These are phyloP conservation scores for Hypericum androsaemum DNA, from an alignment of 345 rosid species.

Conservation along the genomic window DNA sequence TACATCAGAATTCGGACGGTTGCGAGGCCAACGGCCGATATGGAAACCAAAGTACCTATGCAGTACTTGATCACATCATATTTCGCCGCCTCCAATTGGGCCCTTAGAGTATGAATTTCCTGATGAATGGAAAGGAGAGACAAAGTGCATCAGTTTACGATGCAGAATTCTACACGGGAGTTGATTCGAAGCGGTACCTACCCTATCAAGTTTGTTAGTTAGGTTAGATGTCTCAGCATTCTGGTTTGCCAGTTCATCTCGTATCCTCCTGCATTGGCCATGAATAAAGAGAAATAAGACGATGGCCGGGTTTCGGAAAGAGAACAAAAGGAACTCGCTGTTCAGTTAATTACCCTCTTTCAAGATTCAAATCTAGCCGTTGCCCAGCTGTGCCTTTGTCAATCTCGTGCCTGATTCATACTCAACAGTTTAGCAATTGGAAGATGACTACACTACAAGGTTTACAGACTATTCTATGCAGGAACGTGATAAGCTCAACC, in stretches of 20 bases:
- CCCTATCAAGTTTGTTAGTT: conserved; percentile 22
- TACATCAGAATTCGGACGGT: conserved; percentile 20
- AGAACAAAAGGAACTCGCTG: background rate
- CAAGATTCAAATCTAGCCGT: conserved; percentile 24
- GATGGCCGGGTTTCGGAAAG: background rate
- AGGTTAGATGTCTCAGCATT: conserved; percentile 20
- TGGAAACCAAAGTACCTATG: conserved; percentile 18
- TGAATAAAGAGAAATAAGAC: background rate
- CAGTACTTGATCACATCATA: conserved; percentile 5
- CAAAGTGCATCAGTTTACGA: background rate
- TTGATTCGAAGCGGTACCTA: background rate
- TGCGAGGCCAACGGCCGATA: conserved; percentile 23
- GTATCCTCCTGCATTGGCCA: conserved; percentile 12
- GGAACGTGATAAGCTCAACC: background rate
- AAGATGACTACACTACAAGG: background rate
- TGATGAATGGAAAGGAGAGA: background rate
- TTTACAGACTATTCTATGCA: background rate
- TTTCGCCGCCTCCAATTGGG: conserved; percentile 7
- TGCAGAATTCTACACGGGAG: background rate
- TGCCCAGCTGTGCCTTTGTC: conserved; percentile 27
- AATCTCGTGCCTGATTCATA: conserved; percentile 20
- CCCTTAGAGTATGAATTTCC: conserved; percentile 1
- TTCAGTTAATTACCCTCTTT: conserved; percentile 14
- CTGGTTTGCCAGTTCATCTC: conserved; percentile 21
- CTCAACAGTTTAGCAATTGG: background rate